Evolutionary conservation across 805 yeast genomes (phyloP).

Genomic region (Suhomyces tanzawaensis): DNA sequence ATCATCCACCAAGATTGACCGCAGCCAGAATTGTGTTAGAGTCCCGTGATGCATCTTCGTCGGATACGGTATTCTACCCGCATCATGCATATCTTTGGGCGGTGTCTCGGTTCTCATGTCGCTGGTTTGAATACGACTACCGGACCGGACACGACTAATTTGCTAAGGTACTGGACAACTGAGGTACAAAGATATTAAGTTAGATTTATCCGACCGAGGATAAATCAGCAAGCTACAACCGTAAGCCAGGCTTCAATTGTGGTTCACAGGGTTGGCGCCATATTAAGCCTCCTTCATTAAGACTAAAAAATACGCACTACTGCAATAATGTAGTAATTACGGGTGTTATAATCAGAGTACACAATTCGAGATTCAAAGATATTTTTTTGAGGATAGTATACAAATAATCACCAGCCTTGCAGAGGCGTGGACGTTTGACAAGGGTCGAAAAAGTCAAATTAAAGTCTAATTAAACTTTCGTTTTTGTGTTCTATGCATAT

Average conservation of each 20-base stretch:
- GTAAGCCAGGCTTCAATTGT: neutral
- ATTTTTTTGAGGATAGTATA: neutral
- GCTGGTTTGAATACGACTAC: no score
- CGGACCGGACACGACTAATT: no score
- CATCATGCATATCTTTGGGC: no score
- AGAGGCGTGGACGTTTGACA: neutral
- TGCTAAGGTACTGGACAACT: no score
- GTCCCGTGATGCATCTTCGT: no score
- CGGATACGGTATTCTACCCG: no score
- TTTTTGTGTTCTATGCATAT: neutral
- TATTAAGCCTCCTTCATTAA: neutral
- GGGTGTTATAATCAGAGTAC: neutral
- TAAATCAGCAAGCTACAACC: neutral
- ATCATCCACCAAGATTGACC: no score
- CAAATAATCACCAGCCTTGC: neutral
- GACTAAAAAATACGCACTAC: no score
- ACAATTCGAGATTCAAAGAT: neutral
- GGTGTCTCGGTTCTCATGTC: no score
- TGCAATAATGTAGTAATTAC: neutral
- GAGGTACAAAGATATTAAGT: neutral
- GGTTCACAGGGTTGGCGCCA: neutral
- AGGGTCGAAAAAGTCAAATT: neutral
- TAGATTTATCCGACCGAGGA: neutral
- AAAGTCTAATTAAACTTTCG: no score
- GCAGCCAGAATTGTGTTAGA: no score